phyloP scores from a whole-genome alignment of 192 early-diverging fungal species.

The Spizellomyces sp. region DNA sequence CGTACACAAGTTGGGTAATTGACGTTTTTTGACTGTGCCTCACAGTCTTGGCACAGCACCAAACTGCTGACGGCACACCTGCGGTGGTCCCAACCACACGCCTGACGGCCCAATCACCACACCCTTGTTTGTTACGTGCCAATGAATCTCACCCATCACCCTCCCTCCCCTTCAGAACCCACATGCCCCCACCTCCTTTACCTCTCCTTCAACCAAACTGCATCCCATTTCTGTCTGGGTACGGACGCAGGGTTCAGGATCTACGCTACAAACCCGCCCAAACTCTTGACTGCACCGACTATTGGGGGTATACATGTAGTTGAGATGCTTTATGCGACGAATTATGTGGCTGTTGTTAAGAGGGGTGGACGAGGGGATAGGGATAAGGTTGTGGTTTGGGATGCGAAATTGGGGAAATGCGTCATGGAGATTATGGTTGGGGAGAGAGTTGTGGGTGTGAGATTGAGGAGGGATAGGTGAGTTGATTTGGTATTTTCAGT shows the following conservation, averaged over 20 bases:
- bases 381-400: constrained; percentile 87
- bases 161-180: no score
- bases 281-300: not conserved
- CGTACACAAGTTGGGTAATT: no score
- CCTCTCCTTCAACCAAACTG: constrained; percentile 83
- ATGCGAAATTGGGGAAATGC: constrained; percentile 71
- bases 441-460: constrained; percentile 79
- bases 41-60: no score
- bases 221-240: constrained; percentile 80
- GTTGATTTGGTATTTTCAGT: not conserved
- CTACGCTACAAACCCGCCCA: constrained; percentile 80
- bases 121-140: no score
- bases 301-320: constrained; percentile 69
- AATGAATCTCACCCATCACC: no score
- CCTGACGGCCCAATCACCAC: no score
- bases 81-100: no score
- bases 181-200: constrained; percentile 54
- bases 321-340: constrained; percentile 83
- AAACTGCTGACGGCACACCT: no score
- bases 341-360: constrained; percentile 85
- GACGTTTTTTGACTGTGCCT: no score
- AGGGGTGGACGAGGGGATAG: no score
- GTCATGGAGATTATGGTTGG: constrained; percentile 78
- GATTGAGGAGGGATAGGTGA: constrained; percentile 74
- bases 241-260: constrained; percentile 82